phyloP scores from a whole-genome alignment of 2,329 filamentous ascomycete species.

The Epichloe amarillans region DNA sequence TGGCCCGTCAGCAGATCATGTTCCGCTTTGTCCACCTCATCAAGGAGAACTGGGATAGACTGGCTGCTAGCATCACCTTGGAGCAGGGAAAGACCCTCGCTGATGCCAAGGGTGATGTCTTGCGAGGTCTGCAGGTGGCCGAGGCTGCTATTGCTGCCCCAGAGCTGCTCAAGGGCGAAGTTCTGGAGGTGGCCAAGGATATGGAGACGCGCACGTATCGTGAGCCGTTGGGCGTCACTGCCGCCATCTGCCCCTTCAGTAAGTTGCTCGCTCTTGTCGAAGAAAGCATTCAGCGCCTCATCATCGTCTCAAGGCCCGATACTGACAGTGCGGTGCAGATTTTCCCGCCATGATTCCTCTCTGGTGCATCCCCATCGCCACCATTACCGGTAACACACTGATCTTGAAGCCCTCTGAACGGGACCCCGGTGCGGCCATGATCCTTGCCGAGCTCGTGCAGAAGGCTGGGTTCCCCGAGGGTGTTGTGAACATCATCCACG shows the following conservation, averaged over 20 bases:
- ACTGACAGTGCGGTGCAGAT: slow-evolving; percentile 34
- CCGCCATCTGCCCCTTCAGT: slow-evolving; percentile 82
- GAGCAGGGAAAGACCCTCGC: slow-evolving; percentile 85
- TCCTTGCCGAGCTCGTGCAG: slow-evolving; percentile 64
- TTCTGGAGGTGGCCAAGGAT: slow-evolving; percentile 75
- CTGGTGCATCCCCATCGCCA: slow-evolving; percentile 81
- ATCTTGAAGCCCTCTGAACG: slow-evolving; percentile 80
- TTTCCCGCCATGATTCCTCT: slow-evolving; percentile 88
- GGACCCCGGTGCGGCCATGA: slow-evolving; percentile 75
- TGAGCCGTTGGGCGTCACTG: slow-evolving; percentile 69
- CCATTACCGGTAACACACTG: slow-evolving; percentile 71
- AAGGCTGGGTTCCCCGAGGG: slow-evolving; percentile 73
- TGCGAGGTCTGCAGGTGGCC: slow-evolving; percentile 71
- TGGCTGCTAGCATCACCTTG: slow-evolving; percentile 73
- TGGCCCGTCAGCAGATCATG: slow-evolving; percentile 72
- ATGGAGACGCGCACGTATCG: slow-evolving; percentile 79
- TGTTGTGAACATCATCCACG: slow-evolving; percentile 74
- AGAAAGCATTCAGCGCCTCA: too few species aligned
- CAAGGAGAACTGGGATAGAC: slow-evolving; percentile 70
- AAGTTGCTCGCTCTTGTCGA: slow-evolving; percentile 9
- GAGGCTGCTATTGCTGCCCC: slow-evolving; percentile 72
- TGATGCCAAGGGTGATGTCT: slow-evolving; percentile 69
- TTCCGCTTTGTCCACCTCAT: slow-evolving; percentile 74
- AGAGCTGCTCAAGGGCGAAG: slow-evolving; percentile 69
- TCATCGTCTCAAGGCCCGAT: neutral